These are phyloP conservation scores for Ogataea corticis DNA, from an alignment of 805 yeast species.

Conservation along the genomic window DNA sequence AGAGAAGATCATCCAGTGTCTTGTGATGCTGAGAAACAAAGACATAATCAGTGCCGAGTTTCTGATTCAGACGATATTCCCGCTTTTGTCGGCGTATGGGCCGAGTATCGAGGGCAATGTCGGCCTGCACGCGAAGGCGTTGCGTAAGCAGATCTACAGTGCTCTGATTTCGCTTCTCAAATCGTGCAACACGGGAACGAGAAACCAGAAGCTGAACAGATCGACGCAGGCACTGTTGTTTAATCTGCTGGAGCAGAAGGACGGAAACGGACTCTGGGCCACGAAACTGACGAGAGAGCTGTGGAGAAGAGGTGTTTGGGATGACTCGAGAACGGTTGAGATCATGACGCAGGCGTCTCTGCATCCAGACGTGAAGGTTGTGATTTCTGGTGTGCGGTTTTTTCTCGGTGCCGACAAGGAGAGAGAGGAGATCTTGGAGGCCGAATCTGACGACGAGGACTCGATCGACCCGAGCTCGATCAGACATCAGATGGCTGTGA, in stretches of 20 bases:
- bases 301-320: conserved; percentile 99
- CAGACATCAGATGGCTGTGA: conserved; percentile 78
- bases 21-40: conserved; percentile 89
- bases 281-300: conserved; percentile 91
- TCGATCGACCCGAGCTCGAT: conserved; percentile 71
- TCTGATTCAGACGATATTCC: conserved; percentile 84
- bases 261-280: conserved; percentile 87
- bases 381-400: conserved; percentile 85
- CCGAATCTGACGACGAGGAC: conserved; percentile 63
- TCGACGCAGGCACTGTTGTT: conserved; percentile 91
- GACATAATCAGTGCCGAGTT: conserved; percentile 75
- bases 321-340: conserved; percentile 95
- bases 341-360: conserved; percentile 94
- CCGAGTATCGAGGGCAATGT: conserved; percentile 44
- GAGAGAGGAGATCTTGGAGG: conserved; percentile 81
- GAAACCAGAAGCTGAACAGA: conserved; percentile 84
- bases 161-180: conserved; percentile 78
- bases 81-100: conserved; percentile 71
- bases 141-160: conserved; percentile 79
- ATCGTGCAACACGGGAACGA: conserved; percentile 82
- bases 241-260: conserved; percentile 79
- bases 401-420: conserved; percentile 95
- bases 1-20: conserved; percentile 86
- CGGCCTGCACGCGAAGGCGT: conserved; percentile 72
- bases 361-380: conserved; percentile 84